Evolutionary conservation across 768 basidiomycete species (phyloP), one percentile per base, ranked within the genome.

Genomic region (Xerocomellus dryophilus): DNA sequence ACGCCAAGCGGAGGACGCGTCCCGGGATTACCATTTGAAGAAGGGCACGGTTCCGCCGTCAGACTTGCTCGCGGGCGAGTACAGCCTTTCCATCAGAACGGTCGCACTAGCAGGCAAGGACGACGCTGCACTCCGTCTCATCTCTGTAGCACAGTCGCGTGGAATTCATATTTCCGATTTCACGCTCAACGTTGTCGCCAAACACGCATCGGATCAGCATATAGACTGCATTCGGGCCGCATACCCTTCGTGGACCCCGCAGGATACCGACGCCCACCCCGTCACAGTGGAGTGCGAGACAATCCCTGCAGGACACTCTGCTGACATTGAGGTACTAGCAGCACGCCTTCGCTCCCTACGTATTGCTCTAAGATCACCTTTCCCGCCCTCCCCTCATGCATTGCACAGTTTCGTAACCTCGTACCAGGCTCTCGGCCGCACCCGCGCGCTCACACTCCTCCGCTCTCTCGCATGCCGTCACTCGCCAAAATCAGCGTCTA

Each of bases 81-180:
- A 65, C 67, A 75, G 66, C n/a, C 41, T 71, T 12, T 76, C 76
- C 3, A 64, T 86, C 20, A 70, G 74, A 43, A 70, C 65, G 10
- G 71, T 81, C 18, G 74, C 74, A 8, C 57, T 66, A 14, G 65
- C 70, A 4, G 73, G 75, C 15, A 71, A 75, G 29, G 48, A 73
- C 2, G 65, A 73, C 0, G 71, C 71, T 18, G 82, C 83, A 4
- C 34, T 82, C n/a, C 45, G 59, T n/a, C 64, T 84, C 40, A 61
- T 82, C n/a, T 76, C 76, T 5, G 60, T 67, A 11, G 71, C 71
- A 10, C 58, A 57, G 2, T 50, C 68, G 9, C 66, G 65, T 1
- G 54, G 50, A 8, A 66, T 73, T 45, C 60, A 21, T 15, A 55
- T 84, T 38, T 57, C 74, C 6, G 58, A 60, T 2, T 69, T 64